Evolutionary conservation across 306 rosid genomes (phyloP).

Genomic region (Rubus parviflorus): DNA sequence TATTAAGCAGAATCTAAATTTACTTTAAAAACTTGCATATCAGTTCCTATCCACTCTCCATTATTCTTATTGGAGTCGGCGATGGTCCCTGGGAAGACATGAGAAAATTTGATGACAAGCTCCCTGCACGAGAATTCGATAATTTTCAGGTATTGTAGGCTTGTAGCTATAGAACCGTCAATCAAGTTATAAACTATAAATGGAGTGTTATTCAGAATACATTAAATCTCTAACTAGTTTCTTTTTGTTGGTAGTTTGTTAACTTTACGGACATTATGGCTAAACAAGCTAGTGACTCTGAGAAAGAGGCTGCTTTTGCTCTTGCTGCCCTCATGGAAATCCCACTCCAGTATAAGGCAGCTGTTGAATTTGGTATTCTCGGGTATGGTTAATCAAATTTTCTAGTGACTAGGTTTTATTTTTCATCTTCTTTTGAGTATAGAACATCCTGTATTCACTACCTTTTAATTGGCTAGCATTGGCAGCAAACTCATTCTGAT

Average conservation of each 20-base stretch:
- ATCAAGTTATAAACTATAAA: slow-evolving; percentile 1
- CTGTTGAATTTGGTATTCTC: slow-evolving; percentile 49
- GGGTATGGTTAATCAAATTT: slow-evolving; percentile 48
- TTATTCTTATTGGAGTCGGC: slow-evolving; percentile 87
- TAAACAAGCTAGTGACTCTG: slow-evolving; percentile 31
- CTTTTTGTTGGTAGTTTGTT: slow-evolving; percentile 56
- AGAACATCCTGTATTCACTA: not conserved
- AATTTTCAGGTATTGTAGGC: slow-evolving; percentile 69
- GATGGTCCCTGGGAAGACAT: slow-evolving; percentile 99
- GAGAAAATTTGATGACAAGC: slow-evolving; percentile 81
- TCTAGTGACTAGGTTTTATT: not conserved
- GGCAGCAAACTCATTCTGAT: not conserved
- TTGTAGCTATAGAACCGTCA: not conserved
- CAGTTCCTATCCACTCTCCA: slow-evolving; percentile 79
- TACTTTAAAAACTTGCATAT: slow-evolving; percentile 18
- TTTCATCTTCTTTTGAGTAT: not conserved
- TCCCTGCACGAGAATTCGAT: slow-evolving; percentile 77
- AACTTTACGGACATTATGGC: slow-evolving; percentile 75
- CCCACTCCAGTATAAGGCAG: slow-evolving; percentile 89
- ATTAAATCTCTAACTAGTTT: slow-evolving; percentile 7
- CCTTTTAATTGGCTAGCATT: not conserved
- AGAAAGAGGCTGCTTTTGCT: slow-evolving; percentile 86
- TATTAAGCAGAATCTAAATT: slow-evolving; percentile 19
- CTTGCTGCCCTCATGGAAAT: slow-evolving; percentile 95
- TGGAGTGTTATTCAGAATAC: slow-evolving; percentile 1